Percentiles rank a stretch among this genome's conserved stretches.
phyloP scores from a whole-genome alignment of 169 alveolate species.

The Perkinsus olseni region DNA sequence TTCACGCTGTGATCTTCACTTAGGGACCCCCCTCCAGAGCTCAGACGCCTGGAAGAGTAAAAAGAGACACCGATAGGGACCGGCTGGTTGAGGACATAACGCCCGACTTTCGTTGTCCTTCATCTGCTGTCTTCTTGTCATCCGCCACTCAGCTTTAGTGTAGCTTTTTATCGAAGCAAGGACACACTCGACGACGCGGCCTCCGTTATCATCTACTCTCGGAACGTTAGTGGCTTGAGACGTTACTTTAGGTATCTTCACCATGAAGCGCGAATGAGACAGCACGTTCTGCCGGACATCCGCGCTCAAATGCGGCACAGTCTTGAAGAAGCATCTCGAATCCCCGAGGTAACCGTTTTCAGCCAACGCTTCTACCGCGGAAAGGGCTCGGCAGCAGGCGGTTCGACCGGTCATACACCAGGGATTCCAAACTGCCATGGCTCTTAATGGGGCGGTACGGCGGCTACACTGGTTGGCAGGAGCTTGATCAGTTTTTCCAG shows the following conservation, averaged over 20 bases:
- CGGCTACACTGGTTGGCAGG: background rate
- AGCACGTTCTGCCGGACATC: background rate
- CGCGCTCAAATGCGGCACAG: background rate
- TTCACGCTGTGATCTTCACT: background rate
- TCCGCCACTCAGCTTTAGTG: no score
- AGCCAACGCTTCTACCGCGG: no score
- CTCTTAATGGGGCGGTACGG: background rate
- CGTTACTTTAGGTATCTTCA: background rate
- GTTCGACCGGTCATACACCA: background rate
- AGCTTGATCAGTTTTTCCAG: background rate
- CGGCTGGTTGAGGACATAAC: no score
- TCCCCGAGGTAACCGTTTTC: background rate
- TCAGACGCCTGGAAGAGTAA: background rate
- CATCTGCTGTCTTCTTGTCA: no score
- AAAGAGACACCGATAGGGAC: no score
- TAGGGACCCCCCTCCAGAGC: background rate
- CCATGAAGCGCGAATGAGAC: background rate
- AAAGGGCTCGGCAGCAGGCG: no score
- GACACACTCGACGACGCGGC: no score
- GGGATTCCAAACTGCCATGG: background rate
- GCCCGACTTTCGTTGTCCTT: no score
- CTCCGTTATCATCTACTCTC: no score
- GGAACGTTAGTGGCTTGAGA: no score
- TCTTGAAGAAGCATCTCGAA: background rate
- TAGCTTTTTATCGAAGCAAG: no score